A percentile compares a stretch with the other conserved stretches of the same genome.
phyloP scores from a whole-genome alignment of 306 rosid genomes.

The Quercus ilex region DNA sequence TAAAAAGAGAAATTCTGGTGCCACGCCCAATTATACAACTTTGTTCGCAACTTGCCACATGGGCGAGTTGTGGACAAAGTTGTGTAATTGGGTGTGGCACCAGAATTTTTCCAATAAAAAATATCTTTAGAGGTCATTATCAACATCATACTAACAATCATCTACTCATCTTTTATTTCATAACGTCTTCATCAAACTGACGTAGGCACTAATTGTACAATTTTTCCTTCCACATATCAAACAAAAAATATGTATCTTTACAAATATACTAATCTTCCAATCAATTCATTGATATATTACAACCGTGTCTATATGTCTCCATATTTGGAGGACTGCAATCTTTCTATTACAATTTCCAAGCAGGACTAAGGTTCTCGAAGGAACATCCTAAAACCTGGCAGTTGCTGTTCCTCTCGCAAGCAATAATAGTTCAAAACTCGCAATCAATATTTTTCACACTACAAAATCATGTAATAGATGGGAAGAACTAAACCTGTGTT shows the following conservation, averaged over 20 bases:
- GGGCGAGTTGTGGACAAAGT: too few relatives aligned
- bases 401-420: not conserved
- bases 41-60: too few relatives aligned
- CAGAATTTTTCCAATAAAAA: too few relatives aligned
- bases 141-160: not conserved
- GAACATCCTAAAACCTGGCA: not conserved
- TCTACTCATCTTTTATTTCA: conserved; percentile 9
- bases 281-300: conserved; percentile 41
- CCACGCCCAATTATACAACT: accelerated
- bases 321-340: conserved; percentile 26
- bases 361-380: conserved; percentile 9
- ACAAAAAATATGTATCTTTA: conserved; percentile 29
- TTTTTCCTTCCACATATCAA: conserved; percentile 18
- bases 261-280: conserved; percentile 33
- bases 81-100: too few relatives aligned
- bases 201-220: conserved; percentile 21
- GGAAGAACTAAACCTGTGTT: conserved; percentile 48
- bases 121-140: not conserved
- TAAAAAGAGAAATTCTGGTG: too few relatives aligned
- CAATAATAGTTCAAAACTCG: not conserved
- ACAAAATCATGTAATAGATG: conserved; percentile 62
- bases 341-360: conserved; percentile 30
- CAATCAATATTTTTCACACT: conserved; percentile 35
- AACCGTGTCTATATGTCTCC: conserved; percentile 24
- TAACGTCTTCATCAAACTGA: conserved; percentile 15